These are phyloP conservation scores for Boletus rex-veris DNA, from an alignment of 768 basidiomycete species.

Conservation along the genomic window DNA sequence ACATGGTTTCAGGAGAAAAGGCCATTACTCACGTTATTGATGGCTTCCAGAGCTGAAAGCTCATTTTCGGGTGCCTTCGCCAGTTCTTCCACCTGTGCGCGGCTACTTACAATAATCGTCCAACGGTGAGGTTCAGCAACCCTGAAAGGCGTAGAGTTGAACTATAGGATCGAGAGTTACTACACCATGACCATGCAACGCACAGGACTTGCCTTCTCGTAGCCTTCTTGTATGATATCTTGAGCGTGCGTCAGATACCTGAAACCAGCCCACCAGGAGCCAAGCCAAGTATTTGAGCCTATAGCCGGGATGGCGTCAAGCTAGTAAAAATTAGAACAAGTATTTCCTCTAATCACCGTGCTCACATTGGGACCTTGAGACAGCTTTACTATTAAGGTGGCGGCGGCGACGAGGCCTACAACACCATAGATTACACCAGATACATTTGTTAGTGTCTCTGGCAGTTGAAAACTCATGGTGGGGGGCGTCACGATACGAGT, in stretches of 20 bases:
- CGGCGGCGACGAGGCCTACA: background rate
- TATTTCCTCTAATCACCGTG: background rate
- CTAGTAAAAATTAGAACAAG: background rate
- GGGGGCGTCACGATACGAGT: too few relatives aligned
- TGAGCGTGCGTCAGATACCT: constrained; percentile 4
- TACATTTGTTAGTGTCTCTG: background rate
- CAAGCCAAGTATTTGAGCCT: background rate
- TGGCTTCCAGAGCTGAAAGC: constrained; percentile 33
- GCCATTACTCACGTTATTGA: constrained; percentile 31
- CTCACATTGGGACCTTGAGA: background rate
- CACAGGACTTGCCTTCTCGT: constrained; percentile 20
- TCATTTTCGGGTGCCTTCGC: constrained; percentile 36
- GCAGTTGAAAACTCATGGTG: background rate
- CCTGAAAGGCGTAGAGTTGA: constrained; percentile 27
- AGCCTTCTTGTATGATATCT: constrained; percentile 31
- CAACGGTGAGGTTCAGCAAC: constrained; percentile 31
- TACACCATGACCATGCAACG: background rate
- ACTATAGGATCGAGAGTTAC: background rate
- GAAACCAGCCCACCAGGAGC: constrained; percentile 9
- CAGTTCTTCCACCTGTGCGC: constrained; percentile 37
- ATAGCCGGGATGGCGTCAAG: constrained; percentile 1
- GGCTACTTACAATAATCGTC: constrained; percentile 36
- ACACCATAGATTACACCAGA: background rate
- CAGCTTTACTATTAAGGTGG: background rate
- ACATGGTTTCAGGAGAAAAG: background rate